A percentile compares a stretch with the other conserved stretches of the same genome.
Evolutionary conservation across 306 rosid species (phyloP).

Genomic region (Carpinus viminea): DNA sequence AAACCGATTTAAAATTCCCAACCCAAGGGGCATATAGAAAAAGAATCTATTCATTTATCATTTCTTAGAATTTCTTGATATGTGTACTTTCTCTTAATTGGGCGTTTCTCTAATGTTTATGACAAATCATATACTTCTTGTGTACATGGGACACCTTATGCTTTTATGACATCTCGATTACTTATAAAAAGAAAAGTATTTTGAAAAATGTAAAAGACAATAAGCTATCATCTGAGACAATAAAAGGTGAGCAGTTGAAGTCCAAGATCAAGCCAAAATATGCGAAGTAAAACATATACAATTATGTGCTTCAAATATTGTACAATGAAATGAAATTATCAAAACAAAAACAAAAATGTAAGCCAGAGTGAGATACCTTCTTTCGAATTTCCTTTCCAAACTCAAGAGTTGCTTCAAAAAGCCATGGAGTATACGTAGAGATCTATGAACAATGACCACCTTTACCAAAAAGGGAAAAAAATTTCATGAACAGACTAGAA

Average conservation of each 20-base stretch:
- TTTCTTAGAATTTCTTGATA: too few relatives aligned
- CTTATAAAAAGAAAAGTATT: too few relatives aligned
- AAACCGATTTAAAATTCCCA: neutral
- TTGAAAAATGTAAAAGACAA: neutral
- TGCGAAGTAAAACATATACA: neutral
- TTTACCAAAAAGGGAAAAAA: slow-evolving; percentile 33
- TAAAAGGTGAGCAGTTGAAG: neutral
- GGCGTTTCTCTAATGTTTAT: neutral
- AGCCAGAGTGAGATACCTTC: slow-evolving; percentile 56
- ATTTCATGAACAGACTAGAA: slow-evolving; percentile 21
- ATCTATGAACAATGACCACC: slow-evolving; percentile 66
- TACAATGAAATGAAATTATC: slow-evolving; percentile 15
- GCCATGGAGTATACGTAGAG: slow-evolving; percentile 61
- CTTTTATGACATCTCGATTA: too few relatives aligned
- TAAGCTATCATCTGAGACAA: neutral
- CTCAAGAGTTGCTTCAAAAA: slow-evolving; percentile 64
- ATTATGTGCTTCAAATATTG: neutral
- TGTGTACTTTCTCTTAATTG: too few relatives aligned
- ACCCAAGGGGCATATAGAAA: neutral
- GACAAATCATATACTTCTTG: neutral
- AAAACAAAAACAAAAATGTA: slow-evolving; percentile 19
- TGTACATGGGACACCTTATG: too few relatives aligned
- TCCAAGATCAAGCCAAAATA: neutral
- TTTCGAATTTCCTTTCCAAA: slow-evolving; percentile 43
- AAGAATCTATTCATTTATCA: too few relatives aligned